phyloP scores from a whole-genome alignment of 2,329 filamentous ascomycete species.

The Lachnellula cervina region DNA sequence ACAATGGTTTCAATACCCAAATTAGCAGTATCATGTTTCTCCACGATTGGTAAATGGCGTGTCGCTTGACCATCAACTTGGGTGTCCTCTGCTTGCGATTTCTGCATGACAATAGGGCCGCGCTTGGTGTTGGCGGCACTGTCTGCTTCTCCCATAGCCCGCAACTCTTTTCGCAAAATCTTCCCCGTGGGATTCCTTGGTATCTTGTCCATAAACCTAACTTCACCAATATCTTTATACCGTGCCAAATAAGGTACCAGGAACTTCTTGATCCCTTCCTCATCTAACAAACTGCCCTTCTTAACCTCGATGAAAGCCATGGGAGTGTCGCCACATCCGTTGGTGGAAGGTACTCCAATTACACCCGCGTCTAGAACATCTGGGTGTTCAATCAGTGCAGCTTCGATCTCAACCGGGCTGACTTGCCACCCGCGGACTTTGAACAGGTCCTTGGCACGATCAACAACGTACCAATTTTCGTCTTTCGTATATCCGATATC shows the following conservation, averaged over 20 bases:
- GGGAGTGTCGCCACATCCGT: conserved; percentile 33
- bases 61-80: too few relatives aligned
- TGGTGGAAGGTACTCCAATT: conserved; percentile 37
- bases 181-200: conserved; percentile 62
- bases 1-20: not conserved
- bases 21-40: not conserved
- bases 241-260: conserved; percentile 54
- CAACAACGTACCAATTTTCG: conserved; percentile 38
- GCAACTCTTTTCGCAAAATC: conserved; percentile 41
- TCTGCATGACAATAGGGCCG: too few relatives aligned
- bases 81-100: too few relatives aligned
- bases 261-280: conserved; percentile 49
- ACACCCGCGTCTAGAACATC: conserved; percentile 42
- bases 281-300: conserved; percentile 32
- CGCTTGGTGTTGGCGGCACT: not conserved
- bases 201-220: conserved; percentile 60
- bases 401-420: conserved; percentile 43
- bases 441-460: conserved; percentile 41
- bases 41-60: not conserved
- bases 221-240: conserved; percentile 65
- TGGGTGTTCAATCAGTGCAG: conserved; percentile 39
- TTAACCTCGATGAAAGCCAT: conserved; percentile 49
- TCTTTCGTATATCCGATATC: conserved; percentile 41
- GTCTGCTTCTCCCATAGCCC: not conserved
- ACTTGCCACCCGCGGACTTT: conserved; percentile 46